A percentile compares a stretch with the other conserved stretches of the same genome.
These are phyloP conservation scores for Ambispora gerdemannii DNA, from an alignment of 192 early-diverging fungal genomes.

Conservation along the genomic window DNA sequence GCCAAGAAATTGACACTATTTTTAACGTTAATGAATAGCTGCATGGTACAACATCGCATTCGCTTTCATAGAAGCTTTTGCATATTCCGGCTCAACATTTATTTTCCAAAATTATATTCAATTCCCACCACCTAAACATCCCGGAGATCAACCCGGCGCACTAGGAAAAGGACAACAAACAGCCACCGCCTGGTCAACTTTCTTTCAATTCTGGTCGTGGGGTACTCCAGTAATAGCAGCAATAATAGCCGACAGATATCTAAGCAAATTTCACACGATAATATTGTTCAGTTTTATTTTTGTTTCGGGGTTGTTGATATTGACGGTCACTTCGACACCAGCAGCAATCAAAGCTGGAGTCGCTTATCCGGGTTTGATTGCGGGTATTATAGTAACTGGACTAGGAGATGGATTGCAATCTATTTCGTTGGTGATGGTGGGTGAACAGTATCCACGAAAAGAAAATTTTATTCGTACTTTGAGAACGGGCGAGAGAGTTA, in stretches of 20 bases:
- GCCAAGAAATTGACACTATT: not conserved
- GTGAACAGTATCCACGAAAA: slow-evolving; percentile 62
- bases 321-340: slow-evolving; percentile 61
- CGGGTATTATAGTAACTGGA: slow-evolving; percentile 68
- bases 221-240: slow-evolving; percentile 55
- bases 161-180: slow-evolving; percentile 50
- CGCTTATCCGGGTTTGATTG: slow-evolving; percentile 61
- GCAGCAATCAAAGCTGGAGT: slow-evolving; percentile 51
- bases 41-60: slow-evolving; percentile 53
- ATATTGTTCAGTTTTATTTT: slow-evolving; percentile 60
- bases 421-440: slow-evolving; percentile 71
- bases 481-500: slow-evolving; percentile 55
- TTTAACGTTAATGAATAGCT: slow-evolving; percentile 13
- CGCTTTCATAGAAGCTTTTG: slow-evolving; percentile 61
- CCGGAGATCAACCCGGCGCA: slow-evolving; percentile 46
- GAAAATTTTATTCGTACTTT: slow-evolving; percentile 55
- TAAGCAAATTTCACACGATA: slow-evolving; percentile 74
- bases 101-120: slow-evolving; percentile 58
- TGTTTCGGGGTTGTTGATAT: slow-evolving; percentile 57
- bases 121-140: slow-evolving; percentile 38
- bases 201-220: slow-evolving; percentile 60
- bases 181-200: slow-evolving; percentile 52
- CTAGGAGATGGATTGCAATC: slow-evolving; percentile 74
- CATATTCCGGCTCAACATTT: slow-evolving; percentile 57
- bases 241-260: slow-evolving; percentile 65